Percentiles rank a stretch among this genome's conserved stretches.
These are phyloP conservation scores for Avena insularis DNA, from an alignment of 176 grass and related monocot genomes.

Conservation along the genomic window DNA sequence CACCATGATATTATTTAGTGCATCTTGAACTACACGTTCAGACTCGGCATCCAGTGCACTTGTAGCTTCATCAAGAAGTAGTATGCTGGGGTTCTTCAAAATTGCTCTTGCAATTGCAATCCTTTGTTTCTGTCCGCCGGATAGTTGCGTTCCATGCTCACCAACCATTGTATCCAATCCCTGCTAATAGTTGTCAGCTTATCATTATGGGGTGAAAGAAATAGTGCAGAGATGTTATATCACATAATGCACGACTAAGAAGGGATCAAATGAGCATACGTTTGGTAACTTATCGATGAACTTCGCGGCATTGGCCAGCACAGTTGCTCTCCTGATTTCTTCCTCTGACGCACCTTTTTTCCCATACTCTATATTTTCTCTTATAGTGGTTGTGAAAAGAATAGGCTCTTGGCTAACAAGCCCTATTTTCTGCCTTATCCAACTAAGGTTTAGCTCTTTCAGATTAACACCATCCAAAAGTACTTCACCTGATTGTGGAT, in stretches of 20 bases:
- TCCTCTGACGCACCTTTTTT: constrained; percentile 65
- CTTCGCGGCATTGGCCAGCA: constrained; percentile 78
- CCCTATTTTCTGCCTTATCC: constrained; percentile 72
- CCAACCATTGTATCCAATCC: constrained; percentile 84
- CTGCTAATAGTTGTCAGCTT: constrained; percentile 45
- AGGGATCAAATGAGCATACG: constrained; percentile 35
- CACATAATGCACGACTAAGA: not conserved
- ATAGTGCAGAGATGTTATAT: not conserved
- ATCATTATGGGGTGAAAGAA: constrained; percentile 7
- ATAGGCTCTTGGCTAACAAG: constrained; percentile 81
- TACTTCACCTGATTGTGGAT: constrained; percentile 73
- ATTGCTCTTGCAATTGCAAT: constrained; percentile 87
- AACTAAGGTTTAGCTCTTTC: constrained; percentile 60
- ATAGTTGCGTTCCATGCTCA: constrained; percentile 77
- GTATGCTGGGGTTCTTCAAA: constrained; percentile 75
- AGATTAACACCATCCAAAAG: constrained; percentile 79
- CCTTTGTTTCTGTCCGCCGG: constrained; percentile 81
- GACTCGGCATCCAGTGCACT: constrained; percentile 86
- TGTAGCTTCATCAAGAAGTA: constrained; percentile 82
- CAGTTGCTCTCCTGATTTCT: constrained; percentile 64
- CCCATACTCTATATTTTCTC: constrained; percentile 72
- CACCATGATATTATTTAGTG: constrained; percentile 68
- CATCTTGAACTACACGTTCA: constrained; percentile 74
- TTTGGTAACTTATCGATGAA: constrained; percentile 70
- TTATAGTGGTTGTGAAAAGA: constrained; percentile 78